Base-by-base conservation (phyloP, 352 stramenopile species). In the Phytopythium oedochilum region DNA sequence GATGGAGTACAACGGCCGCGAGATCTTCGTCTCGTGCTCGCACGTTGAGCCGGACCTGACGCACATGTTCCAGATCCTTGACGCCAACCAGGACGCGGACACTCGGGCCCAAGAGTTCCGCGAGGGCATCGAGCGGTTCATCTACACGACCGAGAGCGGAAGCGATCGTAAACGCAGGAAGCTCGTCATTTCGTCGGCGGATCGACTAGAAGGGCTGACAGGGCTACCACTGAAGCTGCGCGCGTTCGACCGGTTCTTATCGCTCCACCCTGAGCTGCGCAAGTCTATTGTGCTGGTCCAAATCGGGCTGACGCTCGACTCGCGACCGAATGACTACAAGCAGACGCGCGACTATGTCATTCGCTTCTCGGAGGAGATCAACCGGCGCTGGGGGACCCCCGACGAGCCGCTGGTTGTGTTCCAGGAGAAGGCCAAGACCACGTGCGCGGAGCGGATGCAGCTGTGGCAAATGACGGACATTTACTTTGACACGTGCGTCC, bases 211-310 rank as follows among this genome's bases (percentile, higher is more conserved):
- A 71, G 90, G 95, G 1, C 71, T 99, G 18, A 98, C 97, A 38
- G 97, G 94, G 0, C 88, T 99, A 25, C 94, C 95, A 18, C 71
- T 99, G 11, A 99, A 99, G 69, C 73, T 99, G 23, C 79, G 98
- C 14, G 97, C 94, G 3, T 94, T 99, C 54, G 92, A 99, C 55
- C 80, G 90, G 8, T 98, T 99, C 57, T 77, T 99, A 14, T 61
- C 87, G n/a, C 66, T 82, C n/a, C 70, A 94, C 42, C 90, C 92
- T 0, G 59, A 82, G 4, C 86, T 90, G 39, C 70, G 72, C 1
- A 61, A 69, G 11, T 81, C 73, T 0, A 75, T 98, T 7, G 64
- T 96, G 2, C 71, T 96, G 28, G 63, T 92, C 5, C 78, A 96
- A 57, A 86, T 88, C 49, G 83, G 83, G 0, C 72, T 89, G 17